phyloP scores from a whole-genome alignment of 345 rosid species.

The Excoecaria agallocha region DNA sequence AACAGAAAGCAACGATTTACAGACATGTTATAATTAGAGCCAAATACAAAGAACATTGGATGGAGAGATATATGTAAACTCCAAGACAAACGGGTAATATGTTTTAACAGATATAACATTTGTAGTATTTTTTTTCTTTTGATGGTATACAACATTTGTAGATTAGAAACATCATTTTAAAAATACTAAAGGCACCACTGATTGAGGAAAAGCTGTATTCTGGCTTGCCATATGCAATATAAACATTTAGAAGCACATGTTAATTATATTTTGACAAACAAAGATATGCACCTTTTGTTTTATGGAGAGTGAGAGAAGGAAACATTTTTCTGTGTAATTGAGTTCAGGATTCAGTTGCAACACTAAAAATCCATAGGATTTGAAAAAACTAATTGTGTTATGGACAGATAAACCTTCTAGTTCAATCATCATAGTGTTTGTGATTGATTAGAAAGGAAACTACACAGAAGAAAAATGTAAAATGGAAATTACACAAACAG shows the following conservation, averaged over 20 bases:
- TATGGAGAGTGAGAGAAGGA: not conserved
- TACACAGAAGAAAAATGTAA: not conserved
- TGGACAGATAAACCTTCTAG: not conserved
- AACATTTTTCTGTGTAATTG: not conserved
- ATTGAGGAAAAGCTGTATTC: not conserved
- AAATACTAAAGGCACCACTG: not conserved
- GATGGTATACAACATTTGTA: no score
- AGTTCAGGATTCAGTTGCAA: not conserved
- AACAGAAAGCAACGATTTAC: not conserved
- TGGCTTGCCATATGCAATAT: not conserved
- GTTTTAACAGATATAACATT: no score
- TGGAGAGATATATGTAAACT: not conserved
- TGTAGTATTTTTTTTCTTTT: no score
- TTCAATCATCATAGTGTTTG: not conserved
- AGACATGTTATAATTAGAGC: not conserved
- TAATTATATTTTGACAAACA: not conserved
- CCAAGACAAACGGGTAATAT: not conserved
- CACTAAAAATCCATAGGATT: not conserved
- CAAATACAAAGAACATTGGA: not conserved
- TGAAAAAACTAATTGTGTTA: not conserved
- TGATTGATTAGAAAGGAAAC: not conserved
- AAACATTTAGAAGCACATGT: not conserved
- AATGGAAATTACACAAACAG: not conserved
- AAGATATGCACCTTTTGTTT: not conserved
- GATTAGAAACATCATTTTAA: no score